Conservation (phyloP, 2,329 filamentous ascomycete genomes). For the Metarhizium album region DNA sequence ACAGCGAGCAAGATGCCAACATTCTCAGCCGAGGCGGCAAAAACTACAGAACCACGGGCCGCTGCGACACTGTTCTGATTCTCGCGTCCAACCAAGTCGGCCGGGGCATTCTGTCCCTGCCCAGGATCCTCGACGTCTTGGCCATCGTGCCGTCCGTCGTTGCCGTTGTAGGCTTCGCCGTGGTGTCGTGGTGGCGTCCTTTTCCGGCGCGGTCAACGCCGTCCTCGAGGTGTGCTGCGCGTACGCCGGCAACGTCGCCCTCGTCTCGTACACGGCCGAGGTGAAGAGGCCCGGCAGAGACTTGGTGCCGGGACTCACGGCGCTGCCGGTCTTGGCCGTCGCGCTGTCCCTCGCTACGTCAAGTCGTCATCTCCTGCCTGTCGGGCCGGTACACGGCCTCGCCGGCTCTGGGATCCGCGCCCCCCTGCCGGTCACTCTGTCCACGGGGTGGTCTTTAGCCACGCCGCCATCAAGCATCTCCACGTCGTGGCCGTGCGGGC, state of each 20-base stretch:
- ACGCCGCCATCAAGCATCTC: slow-evolving; percentile 22
- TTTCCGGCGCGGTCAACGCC: slow-evolving; percentile 21
- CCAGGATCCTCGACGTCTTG: slow-evolving; percentile 57
- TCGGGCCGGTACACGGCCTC: slow-evolving; percentile 21
- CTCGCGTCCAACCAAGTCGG: slow-evolving; percentile 25
- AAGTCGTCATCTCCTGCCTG: slow-evolving; percentile 20
- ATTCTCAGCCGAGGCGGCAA: slow-evolving; percentile 21
- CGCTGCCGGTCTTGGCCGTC: slow-evolving; percentile 22
- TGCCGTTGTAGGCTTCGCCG: slow-evolving; percentile 51
- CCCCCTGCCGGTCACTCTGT: slow-evolving; percentile 20
- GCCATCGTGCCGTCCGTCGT: slow-evolving; percentile 59
- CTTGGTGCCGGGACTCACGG: slow-evolving; percentile 20
- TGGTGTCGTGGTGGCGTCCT: slow-evolving; percentile 50
- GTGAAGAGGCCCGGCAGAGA: slow-evolving; percentile 23
- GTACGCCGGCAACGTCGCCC: slow-evolving; percentile 27
- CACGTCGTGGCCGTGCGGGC: slow-evolving; percentile 22
- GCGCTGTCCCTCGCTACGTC: slow-evolving; percentile 22
- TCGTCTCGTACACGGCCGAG: slow-evolving; percentile 25
- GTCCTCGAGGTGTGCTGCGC: slow-evolving; percentile 26
- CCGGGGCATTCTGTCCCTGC: slow-evolving; percentile 52
- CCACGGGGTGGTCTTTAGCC: slow-evolving; percentile 21
- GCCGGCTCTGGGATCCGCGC: slow-evolving; percentile 23
- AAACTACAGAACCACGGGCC: slow-evolving; percentile 22
- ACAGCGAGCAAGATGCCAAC: slow-evolving; percentile 11
- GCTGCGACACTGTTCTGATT: slow-evolving; percentile 23